These are phyloP conservation scores for Saitozyma sp. DNA, from an alignment of 768 basidiomycete species.

Conservation along the genomic window DNA sequence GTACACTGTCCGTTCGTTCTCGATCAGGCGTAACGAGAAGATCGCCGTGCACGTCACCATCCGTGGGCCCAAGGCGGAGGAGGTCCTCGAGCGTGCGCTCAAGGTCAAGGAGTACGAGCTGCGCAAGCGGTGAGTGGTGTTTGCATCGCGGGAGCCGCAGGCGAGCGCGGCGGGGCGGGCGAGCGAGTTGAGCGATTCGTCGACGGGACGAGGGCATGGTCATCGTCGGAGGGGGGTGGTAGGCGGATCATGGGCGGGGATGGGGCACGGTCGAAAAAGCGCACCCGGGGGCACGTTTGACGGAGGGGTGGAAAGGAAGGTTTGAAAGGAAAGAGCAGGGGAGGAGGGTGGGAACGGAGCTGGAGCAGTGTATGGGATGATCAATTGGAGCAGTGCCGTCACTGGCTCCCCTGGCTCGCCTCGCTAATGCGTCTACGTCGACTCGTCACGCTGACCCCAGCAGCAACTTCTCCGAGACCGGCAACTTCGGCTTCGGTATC, in stretches of 20 bases:
- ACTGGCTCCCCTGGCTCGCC: no score
- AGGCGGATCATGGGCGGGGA: no score
- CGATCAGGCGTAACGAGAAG: constrained; percentile 99
- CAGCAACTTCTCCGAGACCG: constrained; percentile 96
- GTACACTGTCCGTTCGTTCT: constrained; percentile 98
- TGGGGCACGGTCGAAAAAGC: no score
- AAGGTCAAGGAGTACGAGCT: constrained; percentile 99
- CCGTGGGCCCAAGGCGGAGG: constrained; percentile 98
- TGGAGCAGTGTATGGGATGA: no score
- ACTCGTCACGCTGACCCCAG: constrained; percentile 9
- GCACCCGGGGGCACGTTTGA: no score
- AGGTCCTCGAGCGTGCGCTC: constrained; percentile 96
- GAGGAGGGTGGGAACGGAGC: no score
- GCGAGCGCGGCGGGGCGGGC: not conserved
- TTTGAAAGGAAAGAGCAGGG: no score
- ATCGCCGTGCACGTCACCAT: constrained; percentile 98
- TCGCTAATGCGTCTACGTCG: not conserved
- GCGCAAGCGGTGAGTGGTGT: constrained; percentile 60
- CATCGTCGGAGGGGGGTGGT: no score
- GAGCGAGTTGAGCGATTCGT: no score
- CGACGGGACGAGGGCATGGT: no score
- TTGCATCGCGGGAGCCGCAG: not conserved
- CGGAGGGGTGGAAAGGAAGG: no score
- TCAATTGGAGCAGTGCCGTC: no score
- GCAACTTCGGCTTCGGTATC: constrained; percentile 99